phyloP scores from a whole-genome alignment of 768 basidiomycete species.

The Tricholoma bakamatsutake region DNA sequence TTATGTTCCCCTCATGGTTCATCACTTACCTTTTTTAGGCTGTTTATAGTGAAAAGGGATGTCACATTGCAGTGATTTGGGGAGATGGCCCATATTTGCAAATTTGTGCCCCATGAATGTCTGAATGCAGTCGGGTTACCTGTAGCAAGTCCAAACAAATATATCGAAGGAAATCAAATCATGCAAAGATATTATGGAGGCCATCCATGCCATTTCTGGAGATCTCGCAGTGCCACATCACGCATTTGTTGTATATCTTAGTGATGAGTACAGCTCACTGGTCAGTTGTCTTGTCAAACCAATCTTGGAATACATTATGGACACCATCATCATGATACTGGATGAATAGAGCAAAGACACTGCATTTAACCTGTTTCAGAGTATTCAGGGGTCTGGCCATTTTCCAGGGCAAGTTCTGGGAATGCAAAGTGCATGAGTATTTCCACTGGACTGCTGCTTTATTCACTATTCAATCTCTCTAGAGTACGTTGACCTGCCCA shows the following conservation, averaged over 20 bases:
- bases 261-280: not conserved
- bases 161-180: not conserved
- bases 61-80: not conserved
- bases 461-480: not conserved
- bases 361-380: not conserved
- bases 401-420: not conserved
- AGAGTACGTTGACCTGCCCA: not conserved
- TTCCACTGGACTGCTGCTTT: not conserved
- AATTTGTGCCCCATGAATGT: not conserved
- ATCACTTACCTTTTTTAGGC: not conserved
- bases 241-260: not conserved
- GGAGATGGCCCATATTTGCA: not conserved
- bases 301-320: not conserved
- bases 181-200: not conserved
- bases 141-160: not conserved
- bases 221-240: not conserved
- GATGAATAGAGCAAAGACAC: not conserved
- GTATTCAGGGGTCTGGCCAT: not conserved
- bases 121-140: not conserved
- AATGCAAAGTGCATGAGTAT: not conserved
- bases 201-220: not conserved
- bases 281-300: not conserved
- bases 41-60: not conserved
- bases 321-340: not conserved
- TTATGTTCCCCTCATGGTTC: not conserved